phyloP scores from a whole-genome alignment of 768 basidiomycete genomes.

The Butyriboletus loyo region DNA sequence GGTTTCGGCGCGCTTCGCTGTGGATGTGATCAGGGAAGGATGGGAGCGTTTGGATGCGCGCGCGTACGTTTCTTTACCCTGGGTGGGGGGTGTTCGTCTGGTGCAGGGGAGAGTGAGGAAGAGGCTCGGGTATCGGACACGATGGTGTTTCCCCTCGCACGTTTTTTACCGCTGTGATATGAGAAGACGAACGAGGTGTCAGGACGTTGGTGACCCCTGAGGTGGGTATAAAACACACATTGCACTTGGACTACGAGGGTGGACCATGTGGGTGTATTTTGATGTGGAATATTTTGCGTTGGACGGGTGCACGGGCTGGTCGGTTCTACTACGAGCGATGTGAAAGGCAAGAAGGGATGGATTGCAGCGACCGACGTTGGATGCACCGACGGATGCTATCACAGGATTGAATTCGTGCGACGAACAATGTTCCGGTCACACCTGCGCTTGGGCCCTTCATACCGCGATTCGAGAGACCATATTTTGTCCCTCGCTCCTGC shows the following conservation, averaged over 20 bases:
- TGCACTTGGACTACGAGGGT: constrained; percentile 1
- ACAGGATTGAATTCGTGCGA: too few species aligned
- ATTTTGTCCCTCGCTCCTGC: too few species aligned
- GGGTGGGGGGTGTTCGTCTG: constrained; percentile 28
- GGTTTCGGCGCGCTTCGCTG: constrained; percentile 74
- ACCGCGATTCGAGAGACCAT: too few species aligned
- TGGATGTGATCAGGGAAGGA: not conserved
- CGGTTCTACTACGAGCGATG: not conserved
- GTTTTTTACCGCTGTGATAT: constrained; percentile 47
- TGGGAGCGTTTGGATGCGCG: not conserved
- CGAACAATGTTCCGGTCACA: too few species aligned
- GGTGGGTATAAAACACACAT: constrained; percentile 25
- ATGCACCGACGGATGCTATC: too few species aligned
- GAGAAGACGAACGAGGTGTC: not conserved
- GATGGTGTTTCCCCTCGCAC: constrained; percentile 31
- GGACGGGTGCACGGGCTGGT: not conserved
- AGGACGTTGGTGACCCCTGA: not conserved
- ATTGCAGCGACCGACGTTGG: constrained; percentile 10
- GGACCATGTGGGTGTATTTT: constrained; percentile 10
- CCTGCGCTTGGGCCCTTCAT: not conserved
- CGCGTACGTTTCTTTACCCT: constrained; percentile 51
- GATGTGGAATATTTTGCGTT: not conserved
- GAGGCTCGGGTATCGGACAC: constrained; percentile 16
- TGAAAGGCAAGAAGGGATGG: constrained; percentile 14
- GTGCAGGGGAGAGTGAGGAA: constrained; percentile 35